Conservation (phyloP, 2,329 filamentous ascomycete genomes). For the Calonectria henricotiae region DNA sequence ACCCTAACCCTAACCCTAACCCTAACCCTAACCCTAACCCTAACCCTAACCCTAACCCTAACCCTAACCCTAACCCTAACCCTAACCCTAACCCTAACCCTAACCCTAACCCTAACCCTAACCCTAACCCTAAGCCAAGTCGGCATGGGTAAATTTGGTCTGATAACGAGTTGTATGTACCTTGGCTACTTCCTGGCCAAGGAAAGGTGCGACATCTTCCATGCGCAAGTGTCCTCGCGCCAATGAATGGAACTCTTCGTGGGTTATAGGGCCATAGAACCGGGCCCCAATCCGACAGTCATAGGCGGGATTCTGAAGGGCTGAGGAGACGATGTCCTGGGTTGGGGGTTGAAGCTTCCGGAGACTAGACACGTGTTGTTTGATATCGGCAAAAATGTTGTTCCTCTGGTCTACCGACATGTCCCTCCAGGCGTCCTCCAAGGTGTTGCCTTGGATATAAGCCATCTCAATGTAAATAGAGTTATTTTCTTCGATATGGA, state of each 20-base stretch:
- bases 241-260: conserved; percentile 51
- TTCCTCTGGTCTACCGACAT: conserved; percentile 46
- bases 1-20: too few species aligned
- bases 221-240: conserved; percentile 43
- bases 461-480: conserved; percentile 53
- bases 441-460: conserved; percentile 47
- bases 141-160: conserved; percentile 51
- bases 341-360: conserved; percentile 49
- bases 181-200: conserved; percentile 48
- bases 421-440: conserved; percentile 43
- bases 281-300: conserved; percentile 50
- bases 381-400: conserved; percentile 48
- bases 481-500: conserved; percentile 44
- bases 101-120: too few species aligned
- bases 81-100: too few species aligned
- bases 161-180: conserved; percentile 49
- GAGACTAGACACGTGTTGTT: conserved; percentile 45
- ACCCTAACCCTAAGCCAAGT: too few species aligned
- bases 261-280: conserved; percentile 51
- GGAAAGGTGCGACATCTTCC: conserved; percentile 46
- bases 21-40: too few species aligned
- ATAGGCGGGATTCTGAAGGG: conserved; percentile 49
- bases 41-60: too few species aligned
- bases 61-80: too few species aligned
- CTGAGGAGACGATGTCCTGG: conserved; percentile 48